Conservation (phyloP, 2,329 filamentous ascomycete genomes). For the Capronia coronata region DNA sequence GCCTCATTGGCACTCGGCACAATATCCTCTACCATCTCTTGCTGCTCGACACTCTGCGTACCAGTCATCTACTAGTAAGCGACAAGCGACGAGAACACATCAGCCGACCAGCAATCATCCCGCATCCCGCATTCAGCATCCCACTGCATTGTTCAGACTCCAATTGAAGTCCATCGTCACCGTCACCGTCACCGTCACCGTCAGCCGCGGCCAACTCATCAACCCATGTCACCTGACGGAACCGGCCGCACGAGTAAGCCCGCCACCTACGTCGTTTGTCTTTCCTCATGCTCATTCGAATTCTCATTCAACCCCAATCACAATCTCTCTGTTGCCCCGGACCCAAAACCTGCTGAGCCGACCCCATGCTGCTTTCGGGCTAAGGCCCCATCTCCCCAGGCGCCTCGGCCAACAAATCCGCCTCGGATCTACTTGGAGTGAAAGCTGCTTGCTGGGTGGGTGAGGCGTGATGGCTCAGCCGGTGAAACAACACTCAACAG, state of each 20-base stretch:
- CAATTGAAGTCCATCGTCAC: not conserved
- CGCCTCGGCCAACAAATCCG: too few species aligned
- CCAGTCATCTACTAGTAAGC: too few species aligned
- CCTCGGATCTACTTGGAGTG: constrained; percentile 1
- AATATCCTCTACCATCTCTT: too few species aligned
- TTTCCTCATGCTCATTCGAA: too few species aligned
- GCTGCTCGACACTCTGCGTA: too few species aligned
- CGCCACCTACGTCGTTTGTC: constrained; percentile 11
- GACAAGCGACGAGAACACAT: too few species aligned
- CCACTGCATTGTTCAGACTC: too few species aligned
- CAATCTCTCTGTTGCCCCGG: not conserved
- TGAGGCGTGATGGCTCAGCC: constrained; percentile 7
- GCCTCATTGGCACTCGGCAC: too few species aligned
- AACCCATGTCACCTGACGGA: constrained; percentile 21
- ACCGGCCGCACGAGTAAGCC: constrained; percentile 14
- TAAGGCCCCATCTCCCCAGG: too few species aligned
- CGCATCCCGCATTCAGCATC: too few species aligned
- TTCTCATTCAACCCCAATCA: constrained; percentile 1
- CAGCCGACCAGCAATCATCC: too few species aligned
- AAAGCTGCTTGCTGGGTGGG: too few species aligned
- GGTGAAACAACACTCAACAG: constrained; percentile 12
- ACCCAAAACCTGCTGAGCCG: not conserved
- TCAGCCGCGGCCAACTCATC: constrained; percentile 14
- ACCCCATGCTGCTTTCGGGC: constrained; percentile 1
- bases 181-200: not conserved